Evolutionary conservation across 768 basidiomycete genomes (phyloP), one percentile per base, ranked within the genome.

Genomic region (Leccinellum albellum): DNA sequence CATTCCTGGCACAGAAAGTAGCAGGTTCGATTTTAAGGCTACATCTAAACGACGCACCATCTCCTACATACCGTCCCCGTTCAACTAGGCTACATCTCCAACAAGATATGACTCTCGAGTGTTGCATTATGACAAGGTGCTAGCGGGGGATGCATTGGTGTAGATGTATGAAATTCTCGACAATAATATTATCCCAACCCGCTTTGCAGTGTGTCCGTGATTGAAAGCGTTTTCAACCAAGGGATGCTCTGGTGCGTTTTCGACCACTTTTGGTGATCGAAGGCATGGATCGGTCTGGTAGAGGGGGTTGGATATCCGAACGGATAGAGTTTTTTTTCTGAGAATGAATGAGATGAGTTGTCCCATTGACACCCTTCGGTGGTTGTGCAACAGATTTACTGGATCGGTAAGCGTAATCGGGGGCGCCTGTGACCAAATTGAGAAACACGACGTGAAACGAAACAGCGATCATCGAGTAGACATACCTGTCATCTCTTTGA

Each of bases 401-500:
- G 7, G 64, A 28, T 48, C 52, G 64, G 51, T 61, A 64, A 21
- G 60, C 49, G n/a, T 73, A 72, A 26, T 63, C 64, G 45, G 69
- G 57, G 23, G 65, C 52, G 6, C 37, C 71, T 72, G 26, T 0
- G 28, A 33, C 14, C 9, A 8, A 10, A 26, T 26, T 68, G 46
- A 66, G 58, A 55, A 47, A 37, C n/a, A 20, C 2, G 17, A 2
- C 12, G 40, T 47, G 28, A 1, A 35, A 7, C 28, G 28, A 28
- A 28, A 28, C 28, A 14, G 1, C 15, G 6, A 23, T 8, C 13
- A 14, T 32, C 31, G 3, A 24, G 51, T 1, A 20, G 13, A 69
- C 75, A 13, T 61, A 82, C 81, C 76, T 80, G 78, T 51, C 72
- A 72, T 69, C 49, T 58, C 65, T 61, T 74, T 82, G 78, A 94